Evolutionary conservation across 345 rosid genomes (phyloP).

Genomic region (Durio zibethinus): DNA sequence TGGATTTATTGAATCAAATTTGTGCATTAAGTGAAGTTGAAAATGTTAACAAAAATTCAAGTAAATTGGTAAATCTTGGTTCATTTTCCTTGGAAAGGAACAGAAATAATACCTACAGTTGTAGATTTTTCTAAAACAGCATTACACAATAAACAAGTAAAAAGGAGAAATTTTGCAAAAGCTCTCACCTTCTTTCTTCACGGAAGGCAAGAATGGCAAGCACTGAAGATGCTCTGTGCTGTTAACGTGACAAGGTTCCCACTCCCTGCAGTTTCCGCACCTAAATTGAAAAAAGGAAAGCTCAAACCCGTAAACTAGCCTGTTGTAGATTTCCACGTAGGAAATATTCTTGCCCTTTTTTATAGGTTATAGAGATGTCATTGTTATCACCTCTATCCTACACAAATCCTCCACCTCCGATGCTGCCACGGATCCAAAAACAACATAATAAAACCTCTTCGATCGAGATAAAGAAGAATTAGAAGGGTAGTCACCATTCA

Average conservation of each 20-base stretch:
- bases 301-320: constrained; percentile 6
- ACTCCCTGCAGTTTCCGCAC: not conserved
- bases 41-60: too few relatives aligned
- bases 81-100: too few relatives aligned
- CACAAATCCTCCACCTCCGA: not conserved
- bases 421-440: not conserved
- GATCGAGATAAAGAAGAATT: not conserved
- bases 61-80: too few relatives aligned
- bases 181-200: not conserved
- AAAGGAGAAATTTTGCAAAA: not conserved
- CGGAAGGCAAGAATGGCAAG: not conserved
- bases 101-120: too few relatives aligned
- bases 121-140: too few relatives aligned
- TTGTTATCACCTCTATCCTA: not conserved
- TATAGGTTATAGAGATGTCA: not conserved
- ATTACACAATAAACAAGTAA: too few relatives aligned
- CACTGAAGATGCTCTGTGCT: not conserved
- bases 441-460: not conserved
- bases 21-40: too few relatives aligned
- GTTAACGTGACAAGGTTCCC: not conserved
- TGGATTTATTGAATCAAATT: too few relatives aligned
- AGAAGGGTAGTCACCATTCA: not conserved
- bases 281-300: not conserved
- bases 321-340: not conserved
- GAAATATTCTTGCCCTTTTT: not conserved